Conservation (phyloP, 441 rosid species). For the Cnidoscolus chayamansa region DNA sequence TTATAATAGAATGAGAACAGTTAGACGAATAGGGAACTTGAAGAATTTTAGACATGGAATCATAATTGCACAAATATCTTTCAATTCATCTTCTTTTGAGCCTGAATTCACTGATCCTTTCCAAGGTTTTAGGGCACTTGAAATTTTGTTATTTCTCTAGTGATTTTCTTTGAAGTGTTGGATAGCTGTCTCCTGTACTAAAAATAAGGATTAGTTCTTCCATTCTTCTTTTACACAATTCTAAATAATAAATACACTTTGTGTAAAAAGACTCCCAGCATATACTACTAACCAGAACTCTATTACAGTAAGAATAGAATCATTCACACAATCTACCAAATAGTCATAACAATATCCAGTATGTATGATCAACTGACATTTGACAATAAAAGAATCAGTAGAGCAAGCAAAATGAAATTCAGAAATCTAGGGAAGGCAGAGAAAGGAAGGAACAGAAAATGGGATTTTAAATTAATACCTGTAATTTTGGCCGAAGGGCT, state of each 20-base stretch:
- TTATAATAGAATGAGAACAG: background rate
- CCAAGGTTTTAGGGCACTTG: background rate
- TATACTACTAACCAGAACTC: constrained; percentile 7
- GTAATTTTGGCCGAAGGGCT: constrained; percentile 97
- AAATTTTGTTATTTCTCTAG: background rate
- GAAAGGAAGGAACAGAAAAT: background rate
- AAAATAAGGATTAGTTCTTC: background rate
- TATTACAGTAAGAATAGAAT: too few relatives aligned
- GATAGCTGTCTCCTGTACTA: background rate
- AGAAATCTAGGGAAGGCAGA: background rate
- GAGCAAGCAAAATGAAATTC: background rate
- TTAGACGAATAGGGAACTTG: background rate
- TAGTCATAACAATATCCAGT: too few relatives aligned
- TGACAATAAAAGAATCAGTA: background rate
- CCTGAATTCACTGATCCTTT: background rate
- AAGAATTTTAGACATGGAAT: background rate
- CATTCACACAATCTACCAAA: too few relatives aligned
- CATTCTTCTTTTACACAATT: background rate
- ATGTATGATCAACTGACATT: background rate
- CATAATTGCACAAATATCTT: background rate
- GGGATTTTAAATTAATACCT: constrained; percentile 43
- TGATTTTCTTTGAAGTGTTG: background rate
- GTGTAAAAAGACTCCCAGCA: background rate
- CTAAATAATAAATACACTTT: background rate
- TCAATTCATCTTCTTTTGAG: too few relatives aligned